Evolutionary conservation across 352 stramenopile genomes (phyloP).

Genomic region (Phytophthora fragariae): DNA sequence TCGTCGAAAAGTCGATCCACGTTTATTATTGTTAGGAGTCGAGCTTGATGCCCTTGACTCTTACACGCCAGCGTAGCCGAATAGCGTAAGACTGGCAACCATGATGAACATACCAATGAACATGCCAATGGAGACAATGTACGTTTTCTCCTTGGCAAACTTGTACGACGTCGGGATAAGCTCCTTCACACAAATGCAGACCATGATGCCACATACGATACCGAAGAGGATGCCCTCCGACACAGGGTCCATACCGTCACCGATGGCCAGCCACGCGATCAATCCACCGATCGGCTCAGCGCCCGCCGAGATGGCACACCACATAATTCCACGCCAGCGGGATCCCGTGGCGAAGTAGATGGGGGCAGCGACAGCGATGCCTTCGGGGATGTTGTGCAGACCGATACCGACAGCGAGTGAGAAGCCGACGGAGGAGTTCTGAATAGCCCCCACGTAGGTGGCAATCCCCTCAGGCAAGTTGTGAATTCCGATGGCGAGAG

Average conservation of each 20-base stretch:
- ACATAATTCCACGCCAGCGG: slow-evolving; percentile 93
- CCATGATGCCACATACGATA: slow-evolving; percentile 94
- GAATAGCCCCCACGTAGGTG: slow-evolving; percentile 8
- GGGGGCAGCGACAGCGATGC: slow-evolving; percentile 93
- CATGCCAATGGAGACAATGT: slow-evolving; percentile 78
- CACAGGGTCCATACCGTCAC: slow-evolving; percentile 61
- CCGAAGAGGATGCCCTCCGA: slow-evolving; percentile 91
- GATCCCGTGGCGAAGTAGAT: slow-evolving; percentile 97
- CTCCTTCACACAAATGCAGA: slow-evolving; percentile 91
- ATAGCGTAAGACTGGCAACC: slow-evolving; percentile 87
- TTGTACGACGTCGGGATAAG: slow-evolving; percentile 91
- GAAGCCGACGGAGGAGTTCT: slow-evolving; percentile 11
- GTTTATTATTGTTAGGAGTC: background rate
- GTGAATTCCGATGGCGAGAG: slow-evolving; percentile 94
- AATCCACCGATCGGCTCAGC: slow-evolving; percentile 90
- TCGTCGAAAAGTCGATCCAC: background rate
- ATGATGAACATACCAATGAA: slow-evolving; percentile 89
- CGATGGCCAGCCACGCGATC: slow-evolving; percentile 87
- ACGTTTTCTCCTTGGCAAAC: slow-evolving; percentile 82
- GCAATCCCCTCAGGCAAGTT: slow-evolving; percentile 91
- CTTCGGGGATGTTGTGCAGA: slow-evolving; percentile 84
- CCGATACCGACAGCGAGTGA: slow-evolving; percentile 11
- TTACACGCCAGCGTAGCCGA: slow-evolving; percentile 67
- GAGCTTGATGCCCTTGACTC: background rate
- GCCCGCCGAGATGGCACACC: slow-evolving; percentile 87